Percentiles rank a stretch among this genome's conserved stretches.
These are phyloP conservation scores for Aspergillus sp. DNA, from an alignment of 2,329 filamentous ascomycete genomes.

Conservation along the genomic window DNA sequence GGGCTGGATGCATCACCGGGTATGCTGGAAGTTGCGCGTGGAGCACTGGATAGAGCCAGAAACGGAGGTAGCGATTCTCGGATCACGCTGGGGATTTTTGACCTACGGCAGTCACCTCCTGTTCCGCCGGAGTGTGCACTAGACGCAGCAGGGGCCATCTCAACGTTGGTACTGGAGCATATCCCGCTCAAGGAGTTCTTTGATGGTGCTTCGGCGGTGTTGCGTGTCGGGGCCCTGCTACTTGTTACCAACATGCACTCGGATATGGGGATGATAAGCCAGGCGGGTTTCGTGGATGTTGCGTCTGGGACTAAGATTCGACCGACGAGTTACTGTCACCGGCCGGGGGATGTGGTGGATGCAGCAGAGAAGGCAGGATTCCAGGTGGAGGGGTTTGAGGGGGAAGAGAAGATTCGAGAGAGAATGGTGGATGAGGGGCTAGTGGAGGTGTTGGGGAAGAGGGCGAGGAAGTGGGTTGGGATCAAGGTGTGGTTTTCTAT, in stretches of 20 bases:
- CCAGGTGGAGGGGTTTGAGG: conserved; percentile 30
- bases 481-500: conserved; percentile 52
- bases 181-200: conserved; percentile 58
- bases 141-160: conserved; percentile 47
- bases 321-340: conserved; percentile 56
- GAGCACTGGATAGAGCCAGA: conserved; percentile 17
- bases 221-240: conserved; percentile 46
- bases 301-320: conserved; percentile 53
- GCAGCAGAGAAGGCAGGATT: conserved; percentile 47
- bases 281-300: conserved; percentile 58
- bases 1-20: conserved; percentile 54
- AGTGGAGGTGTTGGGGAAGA: conserved; percentile 51
- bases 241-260: conserved; percentile 66
- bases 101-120: conserved; percentile 31
- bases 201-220: conserved; percentile 36
- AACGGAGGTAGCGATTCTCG: neutral
- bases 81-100: conserved; percentile 31
- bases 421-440: conserved; percentile 48
- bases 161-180: conserved; percentile 63
- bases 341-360: conserved; percentile 46
- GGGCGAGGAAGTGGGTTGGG: conserved; percentile 61
- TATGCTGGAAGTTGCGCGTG: conserved; percentile 54
- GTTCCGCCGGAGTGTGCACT: conserved; percentile 12
- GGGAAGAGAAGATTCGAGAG: conserved; percentile 33
- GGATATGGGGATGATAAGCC: conserved; percentile 56